A percentile compares a stretch with the other conserved stretches of the same genome.
phyloP scores from a whole-genome alignment of 73 alveolate species.

The Symbiodinium natans region DNA sequence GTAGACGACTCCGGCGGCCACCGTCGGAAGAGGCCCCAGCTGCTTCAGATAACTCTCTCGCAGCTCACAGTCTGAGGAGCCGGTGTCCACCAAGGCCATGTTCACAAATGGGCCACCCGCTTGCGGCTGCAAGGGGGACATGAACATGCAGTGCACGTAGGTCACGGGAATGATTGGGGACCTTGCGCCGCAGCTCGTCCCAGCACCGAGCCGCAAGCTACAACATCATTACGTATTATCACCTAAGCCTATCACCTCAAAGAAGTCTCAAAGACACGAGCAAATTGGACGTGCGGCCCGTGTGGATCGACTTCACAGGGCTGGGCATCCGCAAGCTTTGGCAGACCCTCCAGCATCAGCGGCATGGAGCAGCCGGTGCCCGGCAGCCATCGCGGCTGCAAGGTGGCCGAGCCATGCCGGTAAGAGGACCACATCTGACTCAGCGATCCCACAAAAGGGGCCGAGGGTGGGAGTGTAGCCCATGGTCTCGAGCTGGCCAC shows the following conservation, averaged over 20 bases:
- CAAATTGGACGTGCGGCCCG: neutral
- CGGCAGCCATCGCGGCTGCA: slow-evolving; percentile 78
- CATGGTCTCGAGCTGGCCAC: slow-evolving; percentile 87
- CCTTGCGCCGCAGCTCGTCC: neutral
- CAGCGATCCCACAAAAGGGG: neutral
- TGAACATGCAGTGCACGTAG: slow-evolving; percentile 3
- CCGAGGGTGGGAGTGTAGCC: slow-evolving; percentile 19
- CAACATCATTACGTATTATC: neutral
- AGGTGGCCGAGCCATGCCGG: slow-evolving; percentile 1
- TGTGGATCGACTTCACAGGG: neutral
- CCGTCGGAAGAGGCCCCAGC: slow-evolving; percentile 75
- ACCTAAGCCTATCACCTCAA: too few relatives aligned
- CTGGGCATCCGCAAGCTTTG: neutral
- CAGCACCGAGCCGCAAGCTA: neutral
- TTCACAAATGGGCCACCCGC: slow-evolving; percentile 30
- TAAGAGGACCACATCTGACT: slow-evolving; percentile 35
- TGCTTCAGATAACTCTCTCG: slow-evolving; percentile 1
- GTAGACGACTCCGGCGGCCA: slow-evolving; percentile 63
- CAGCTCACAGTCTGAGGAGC: slow-evolving; percentile 86
- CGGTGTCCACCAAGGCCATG: slow-evolving; percentile 91
- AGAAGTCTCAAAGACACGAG: too few relatives aligned
- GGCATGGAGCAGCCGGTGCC: slow-evolving; percentile 91
- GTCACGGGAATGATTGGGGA: neutral
- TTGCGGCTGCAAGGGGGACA: slow-evolving; percentile 56
- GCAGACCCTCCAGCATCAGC: slow-evolving; percentile 10